Base-by-base conservation (phyloP, 1,284 basidiomycete genomes). In the Farysia itapuensis region DNA sequence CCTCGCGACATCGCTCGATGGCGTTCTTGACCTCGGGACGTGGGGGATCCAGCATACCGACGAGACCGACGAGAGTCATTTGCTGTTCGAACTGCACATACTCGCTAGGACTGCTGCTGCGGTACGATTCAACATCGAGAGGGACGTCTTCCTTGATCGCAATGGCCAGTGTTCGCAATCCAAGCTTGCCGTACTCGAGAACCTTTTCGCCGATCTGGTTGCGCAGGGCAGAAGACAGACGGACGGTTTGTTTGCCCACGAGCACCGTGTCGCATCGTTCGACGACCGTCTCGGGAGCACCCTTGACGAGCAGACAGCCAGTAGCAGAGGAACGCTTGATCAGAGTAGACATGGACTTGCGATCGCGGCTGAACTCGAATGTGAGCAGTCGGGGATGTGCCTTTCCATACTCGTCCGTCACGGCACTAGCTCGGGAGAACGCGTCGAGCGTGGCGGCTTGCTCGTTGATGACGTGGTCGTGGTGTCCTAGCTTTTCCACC, bases 261-360 rank as follows among this genome's bases (percentile, higher is more conserved):
- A 89, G 81, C 43, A 88, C 82, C 30, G 87, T 85, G 25, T 82
- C 83, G 78, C 90, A 95, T 34, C 90, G 86, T 39, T 93, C 90
- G 49, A 98, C 80, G 26, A 99, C 87, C 16, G 88, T 87, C 79
- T 98, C 94, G 3, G 93, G 94, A 1, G 94, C 95, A 35, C 95
- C 94, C 79, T 98, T 98, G 75, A 89, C 90, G 70, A 92, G 64
- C 37, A 78, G 49, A n/a, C 70, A 82, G 26, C 85, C 85, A 4
- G 78, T 78, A 9, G 81, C 82, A 53, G 84, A 81, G 8, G 48
- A 42, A 52, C 80, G 82, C 28, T 64, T 45, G 37, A 89, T 86
- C 36, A 97, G 84, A 28, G 95, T 91, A 19, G 93, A 96, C 94
- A 97, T 98, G 83, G 92, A 93, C 80, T 97, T 98, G 77, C 94